A percentile compares a stretch with the other conserved stretches of the same genome.
Evolutionary conservation across 331 rosid genomes (phyloP).

Genomic region (Rosa hybrid): DNA sequence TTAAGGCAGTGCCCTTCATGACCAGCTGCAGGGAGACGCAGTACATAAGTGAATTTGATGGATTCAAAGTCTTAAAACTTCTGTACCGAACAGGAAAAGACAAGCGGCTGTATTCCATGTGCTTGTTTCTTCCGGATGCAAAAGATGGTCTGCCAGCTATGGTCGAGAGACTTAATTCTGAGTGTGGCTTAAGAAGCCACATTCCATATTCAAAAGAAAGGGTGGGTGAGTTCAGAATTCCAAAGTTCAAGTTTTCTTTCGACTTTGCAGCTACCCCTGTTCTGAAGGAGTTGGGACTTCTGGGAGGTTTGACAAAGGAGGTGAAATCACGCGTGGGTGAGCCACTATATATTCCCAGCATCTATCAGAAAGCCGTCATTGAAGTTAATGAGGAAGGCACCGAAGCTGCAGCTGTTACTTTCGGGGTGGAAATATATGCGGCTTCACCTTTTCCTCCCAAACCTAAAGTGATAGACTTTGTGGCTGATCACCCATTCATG

Average conservation of each 20-base stretch:
- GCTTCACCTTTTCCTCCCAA: neutral
- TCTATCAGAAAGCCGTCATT: constrained; percentile 59
- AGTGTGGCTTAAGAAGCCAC: constrained; percentile 49
- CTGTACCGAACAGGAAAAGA: constrained; percentile 67
- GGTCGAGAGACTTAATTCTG: constrained; percentile 53
- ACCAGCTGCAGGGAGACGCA: constrained; percentile 47
- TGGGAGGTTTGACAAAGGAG: constrained; percentile 60
- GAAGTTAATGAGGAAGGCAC: constrained; percentile 84
- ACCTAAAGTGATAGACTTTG: constrained; percentile 39
- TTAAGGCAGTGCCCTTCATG: constrained; percentile 64
- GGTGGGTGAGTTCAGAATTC: constrained; percentile 72
- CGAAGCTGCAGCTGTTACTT: constrained; percentile 68
- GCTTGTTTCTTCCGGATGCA: constrained; percentile 69
- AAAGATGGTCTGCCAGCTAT: constrained; percentile 62
- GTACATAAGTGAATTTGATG: constrained; percentile 40
- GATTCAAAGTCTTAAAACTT: constrained; percentile 69
- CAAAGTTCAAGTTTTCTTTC: constrained; percentile 64
- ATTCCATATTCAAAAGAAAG: constrained; percentile 39
- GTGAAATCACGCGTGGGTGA: constrained; percentile 48
- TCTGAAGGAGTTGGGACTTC: constrained; percentile 59
- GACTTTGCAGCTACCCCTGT: constrained; percentile 49
- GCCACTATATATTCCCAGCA: constrained; percentile 43
- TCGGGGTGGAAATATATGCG: neutral
- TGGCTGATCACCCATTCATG: constrained; percentile 77
- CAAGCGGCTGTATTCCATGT: constrained; percentile 60